Conservation (phyloP, 139 green algal genomes). For the Tetratostichococcus sp. region DNA sequence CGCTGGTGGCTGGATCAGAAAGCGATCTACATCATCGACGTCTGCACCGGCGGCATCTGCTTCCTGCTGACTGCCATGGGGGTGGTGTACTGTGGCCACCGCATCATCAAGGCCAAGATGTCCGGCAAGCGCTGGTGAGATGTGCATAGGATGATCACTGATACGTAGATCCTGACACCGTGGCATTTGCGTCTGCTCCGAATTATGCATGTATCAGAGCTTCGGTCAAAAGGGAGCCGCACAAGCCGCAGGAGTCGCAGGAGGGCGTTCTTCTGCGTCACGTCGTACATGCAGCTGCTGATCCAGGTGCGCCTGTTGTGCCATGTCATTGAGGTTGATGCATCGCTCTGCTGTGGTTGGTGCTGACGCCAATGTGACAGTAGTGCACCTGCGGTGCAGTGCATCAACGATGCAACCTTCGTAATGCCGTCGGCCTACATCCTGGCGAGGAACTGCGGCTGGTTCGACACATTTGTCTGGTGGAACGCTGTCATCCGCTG, state of each 20-base stretch:
- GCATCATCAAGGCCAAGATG: background rate
- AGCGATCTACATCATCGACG: background rate
- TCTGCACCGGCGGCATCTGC: background rate
- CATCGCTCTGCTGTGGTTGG: too few species aligned
- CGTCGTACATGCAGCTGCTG: background rate
- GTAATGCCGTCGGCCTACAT: background rate
- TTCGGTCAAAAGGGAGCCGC: too few species aligned
- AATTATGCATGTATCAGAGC: too few species aligned
- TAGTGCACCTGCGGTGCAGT: too few species aligned
- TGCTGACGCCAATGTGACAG: too few species aligned
- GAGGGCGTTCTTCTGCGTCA: background rate
- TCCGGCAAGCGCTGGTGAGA: background rate
- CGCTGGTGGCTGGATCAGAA: background rate
- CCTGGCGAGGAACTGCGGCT: background rate
- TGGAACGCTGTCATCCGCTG: background rate
- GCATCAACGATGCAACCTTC: background rate
- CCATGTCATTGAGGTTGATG: too few species aligned
- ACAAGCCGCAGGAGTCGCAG: too few species aligned
- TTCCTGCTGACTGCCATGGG: background rate
- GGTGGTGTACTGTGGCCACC: background rate
- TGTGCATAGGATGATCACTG: too few species aligned
- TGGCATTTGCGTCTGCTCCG: too few species aligned
- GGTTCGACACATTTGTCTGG: background rate
- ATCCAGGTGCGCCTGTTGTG: background rate
- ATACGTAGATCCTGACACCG: too few species aligned